Evolutionary conservation across 306 rosid genomes (phyloP).

Genomic region (Fragaria ananassa): DNA sequence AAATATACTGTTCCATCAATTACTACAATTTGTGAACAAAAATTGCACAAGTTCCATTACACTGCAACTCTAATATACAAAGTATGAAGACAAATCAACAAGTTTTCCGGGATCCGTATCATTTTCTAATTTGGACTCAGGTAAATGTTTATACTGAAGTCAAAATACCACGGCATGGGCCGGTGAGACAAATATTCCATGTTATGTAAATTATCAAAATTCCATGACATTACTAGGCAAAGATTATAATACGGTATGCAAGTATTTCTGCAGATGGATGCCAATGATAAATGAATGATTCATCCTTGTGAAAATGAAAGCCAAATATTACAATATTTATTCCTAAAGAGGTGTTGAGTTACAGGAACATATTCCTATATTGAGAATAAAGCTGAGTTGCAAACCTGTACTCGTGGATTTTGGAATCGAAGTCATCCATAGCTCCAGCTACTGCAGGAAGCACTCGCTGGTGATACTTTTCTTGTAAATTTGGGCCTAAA

Average conservation of each 20-base stretch:
- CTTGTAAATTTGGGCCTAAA: conserved; percentile 72
- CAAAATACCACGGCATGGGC: background rate
- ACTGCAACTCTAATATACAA: background rate
- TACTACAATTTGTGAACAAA: background rate
- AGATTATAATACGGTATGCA: background rate
- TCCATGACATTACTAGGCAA: background rate
- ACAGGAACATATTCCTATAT: background rate
- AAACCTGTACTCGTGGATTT: conserved; percentile 76
- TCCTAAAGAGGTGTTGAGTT: background rate
- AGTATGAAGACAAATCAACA: background rate
- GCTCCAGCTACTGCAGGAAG: conserved; percentile 68
- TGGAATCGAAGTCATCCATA: conserved; percentile 74
- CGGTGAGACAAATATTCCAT: background rate
- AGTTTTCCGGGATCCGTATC: background rate
- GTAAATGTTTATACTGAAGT: background rate
- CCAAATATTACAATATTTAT: background rate
- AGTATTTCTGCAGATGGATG: background rate
- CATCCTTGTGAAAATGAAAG: background rate
- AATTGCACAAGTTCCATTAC: background rate
- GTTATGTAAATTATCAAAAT: background rate
- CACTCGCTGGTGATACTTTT: conserved; percentile 47
- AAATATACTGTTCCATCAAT: background rate
- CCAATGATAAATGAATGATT: background rate
- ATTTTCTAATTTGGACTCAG: background rate
- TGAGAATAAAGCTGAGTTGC: conserved; percentile 13